A percentile compares a stretch with the other conserved stretches of the same genome.
Evolutionary conservation across 768 basidiomycete genomes (phyloP).

Genomic region (Naganishia vaughanmartiniae): DNA sequence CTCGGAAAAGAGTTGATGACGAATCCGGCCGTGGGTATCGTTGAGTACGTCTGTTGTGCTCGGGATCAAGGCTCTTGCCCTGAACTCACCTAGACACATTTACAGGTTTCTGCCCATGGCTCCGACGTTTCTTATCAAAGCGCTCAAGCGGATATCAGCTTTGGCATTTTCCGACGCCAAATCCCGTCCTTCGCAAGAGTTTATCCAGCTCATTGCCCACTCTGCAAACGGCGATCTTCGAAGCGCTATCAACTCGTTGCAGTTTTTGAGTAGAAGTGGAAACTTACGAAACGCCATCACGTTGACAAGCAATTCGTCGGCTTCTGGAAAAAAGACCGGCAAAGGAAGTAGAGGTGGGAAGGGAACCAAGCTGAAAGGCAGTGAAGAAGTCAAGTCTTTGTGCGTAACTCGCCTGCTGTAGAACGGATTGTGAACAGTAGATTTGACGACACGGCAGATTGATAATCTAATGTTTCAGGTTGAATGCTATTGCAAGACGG

Average conservation of each 20-base stretch:
- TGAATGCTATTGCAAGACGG: slow-evolving; percentile 74
- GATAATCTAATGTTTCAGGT: slow-evolving; percentile 41
- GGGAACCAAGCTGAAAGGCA: slow-evolving; percentile 35
- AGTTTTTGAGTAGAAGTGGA: slow-evolving; percentile 66
- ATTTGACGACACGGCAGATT: neutral
- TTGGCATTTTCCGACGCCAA: slow-evolving; percentile 54
- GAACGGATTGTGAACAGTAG: neutral
- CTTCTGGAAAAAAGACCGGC: slow-evolving; percentile 29
- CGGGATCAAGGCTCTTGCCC: neutral
- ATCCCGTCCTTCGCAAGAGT: slow-evolving; percentile 61
- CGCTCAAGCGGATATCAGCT: slow-evolving; percentile 64
- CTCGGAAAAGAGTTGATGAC: slow-evolving; percentile 66
- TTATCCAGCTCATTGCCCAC: slow-evolving; percentile 71
- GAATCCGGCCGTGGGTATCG: slow-evolving; percentile 74
- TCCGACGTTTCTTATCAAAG: slow-evolving; percentile 74
- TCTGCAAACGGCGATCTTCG: slow-evolving; percentile 87
- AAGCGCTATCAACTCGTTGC: slow-evolving; percentile 86
- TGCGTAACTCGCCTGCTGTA: neutral
- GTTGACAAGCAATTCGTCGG: slow-evolving; percentile 25
- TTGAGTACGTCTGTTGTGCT: slow-evolving; percentile 60
- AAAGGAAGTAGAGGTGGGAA: slow-evolving; percentile 48
- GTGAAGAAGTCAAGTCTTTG: neutral
- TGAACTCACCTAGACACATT: neutral
- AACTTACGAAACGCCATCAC: slow-evolving; percentile 39
- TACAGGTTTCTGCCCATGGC: slow-evolving; percentile 88